Conservation (phyloP, 108 stramenopile species). For the Pinguiococcus pyrenoidosus region DNA sequence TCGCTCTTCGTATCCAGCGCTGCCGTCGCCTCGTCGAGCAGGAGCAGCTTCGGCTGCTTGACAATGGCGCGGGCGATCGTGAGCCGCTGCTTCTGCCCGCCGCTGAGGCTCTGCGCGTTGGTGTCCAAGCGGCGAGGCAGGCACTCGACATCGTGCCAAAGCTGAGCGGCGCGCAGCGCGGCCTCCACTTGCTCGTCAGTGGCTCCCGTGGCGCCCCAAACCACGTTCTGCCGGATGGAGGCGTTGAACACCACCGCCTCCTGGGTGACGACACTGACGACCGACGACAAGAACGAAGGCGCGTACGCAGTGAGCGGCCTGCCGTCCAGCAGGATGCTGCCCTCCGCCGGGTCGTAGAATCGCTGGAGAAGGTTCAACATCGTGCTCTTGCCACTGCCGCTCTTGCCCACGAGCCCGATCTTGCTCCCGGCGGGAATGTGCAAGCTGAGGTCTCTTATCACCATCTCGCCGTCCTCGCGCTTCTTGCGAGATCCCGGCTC, state of each 20-base stretch:
- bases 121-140: not conserved
- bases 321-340: slow-evolving; percentile 59
- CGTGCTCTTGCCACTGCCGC: slow-evolving; percentile 81
- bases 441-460: too few species aligned
- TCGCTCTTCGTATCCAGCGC: slow-evolving; percentile 60
- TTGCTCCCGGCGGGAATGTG: too few species aligned
- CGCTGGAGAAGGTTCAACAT: slow-evolving; percentile 66
- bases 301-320: slow-evolving; percentile 53
- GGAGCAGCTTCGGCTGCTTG: slow-evolving; percentile 80
- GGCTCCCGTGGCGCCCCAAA: slow-evolving; percentile 53
- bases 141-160: slow-evolving; percentile 4
- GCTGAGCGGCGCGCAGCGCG: slow-evolving; percentile 4
- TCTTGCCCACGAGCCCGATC: too few species aligned
- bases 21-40: slow-evolving; percentile 62
- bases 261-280: slow-evolving; percentile 82
- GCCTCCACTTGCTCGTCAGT: slow-evolving; percentile 5
- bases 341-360: slow-evolving; percentile 81
- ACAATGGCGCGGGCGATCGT: slow-evolving; percentile 71
- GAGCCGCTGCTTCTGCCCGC: slow-evolving; percentile 17
- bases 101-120: slow-evolving; percentile 6
- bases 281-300: slow-evolving; percentile 47
- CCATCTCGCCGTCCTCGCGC: too few species aligned
- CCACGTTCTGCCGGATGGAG: slow-evolving; percentile 64
- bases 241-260: slow-evolving; percentile 74
- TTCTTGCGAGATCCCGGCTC: too few species aligned